Evolutionary conservation across 352 stramenopile species (phyloP).

Genomic region (Phytopythium litorale): DNA sequence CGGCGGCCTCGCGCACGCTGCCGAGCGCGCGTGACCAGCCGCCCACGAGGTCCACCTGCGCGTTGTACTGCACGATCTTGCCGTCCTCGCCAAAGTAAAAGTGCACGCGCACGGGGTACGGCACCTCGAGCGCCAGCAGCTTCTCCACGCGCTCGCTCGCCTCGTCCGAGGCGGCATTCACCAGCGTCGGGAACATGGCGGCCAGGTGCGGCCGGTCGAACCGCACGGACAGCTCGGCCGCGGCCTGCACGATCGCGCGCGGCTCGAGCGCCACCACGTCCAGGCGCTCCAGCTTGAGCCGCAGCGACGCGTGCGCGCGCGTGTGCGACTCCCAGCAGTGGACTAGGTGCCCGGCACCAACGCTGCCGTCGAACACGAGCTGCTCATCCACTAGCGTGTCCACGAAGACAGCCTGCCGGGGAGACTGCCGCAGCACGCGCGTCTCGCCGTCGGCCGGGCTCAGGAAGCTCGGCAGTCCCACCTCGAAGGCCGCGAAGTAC

Average conservation of each 20-base stretch:
- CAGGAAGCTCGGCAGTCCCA: constrained; percentile 35
- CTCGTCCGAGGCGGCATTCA: constrained; percentile 16
- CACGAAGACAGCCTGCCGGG: constrained; percentile 30
- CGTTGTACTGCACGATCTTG: constrained; percentile 40
- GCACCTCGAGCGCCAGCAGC: constrained; percentile 40
- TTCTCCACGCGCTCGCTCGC: constrained; percentile 18
- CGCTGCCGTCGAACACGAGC: constrained; percentile 42
- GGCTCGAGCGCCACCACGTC: constrained; percentile 28
- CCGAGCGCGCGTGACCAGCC: constrained; percentile 26
- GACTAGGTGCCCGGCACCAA: constrained; percentile 32
- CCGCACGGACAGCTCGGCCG: constrained; percentile 28
- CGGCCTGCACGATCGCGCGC: constrained; percentile 28
- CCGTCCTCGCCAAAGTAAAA: constrained; percentile 39
- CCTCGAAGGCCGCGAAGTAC: constrained; percentile 50
- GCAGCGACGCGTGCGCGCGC: constrained; percentile 35
- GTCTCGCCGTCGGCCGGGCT: constrained; percentile 13
- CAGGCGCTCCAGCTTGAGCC: constrained; percentile 41
- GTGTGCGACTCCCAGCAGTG: constrained; percentile 59
- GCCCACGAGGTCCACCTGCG: constrained; percentile 34
- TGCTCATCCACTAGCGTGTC: constrained; percentile 28
- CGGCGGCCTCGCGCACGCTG: constrained; percentile 20
- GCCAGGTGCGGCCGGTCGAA: constrained; percentile 50
- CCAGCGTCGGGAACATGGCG: constrained; percentile 42
- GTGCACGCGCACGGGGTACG: constrained; percentile 38
- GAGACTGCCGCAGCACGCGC: constrained; percentile 17